Evolutionary conservation across 345 rosid genomes (phyloP).

Genomic region (Gossypium arboreum): DNA sequence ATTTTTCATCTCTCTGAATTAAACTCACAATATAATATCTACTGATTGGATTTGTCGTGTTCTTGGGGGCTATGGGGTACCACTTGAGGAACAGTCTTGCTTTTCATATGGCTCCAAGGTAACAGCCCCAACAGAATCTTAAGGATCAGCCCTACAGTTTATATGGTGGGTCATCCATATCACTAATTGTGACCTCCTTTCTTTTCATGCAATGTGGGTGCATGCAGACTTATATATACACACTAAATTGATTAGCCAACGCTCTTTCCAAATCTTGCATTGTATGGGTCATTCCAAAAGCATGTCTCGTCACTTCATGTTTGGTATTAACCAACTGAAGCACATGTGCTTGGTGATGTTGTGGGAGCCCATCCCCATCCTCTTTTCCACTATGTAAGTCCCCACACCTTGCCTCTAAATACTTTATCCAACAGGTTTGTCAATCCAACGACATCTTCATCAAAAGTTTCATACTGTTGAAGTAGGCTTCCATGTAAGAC

Average conservation of each 20-base stretch:
- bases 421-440: background rate
- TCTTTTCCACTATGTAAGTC: background rate
- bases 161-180: slow-evolving; percentile 32
- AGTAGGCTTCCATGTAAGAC: no score
- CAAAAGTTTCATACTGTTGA: slow-evolving; percentile 5
- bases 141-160: slow-evolving; percentile 43
- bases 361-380: slow-evolving; percentile 23
- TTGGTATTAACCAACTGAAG: slow-evolving; percentile 20
- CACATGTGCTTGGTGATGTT: slow-evolving; percentile 22
- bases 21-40: background rate
- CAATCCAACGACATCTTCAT: slow-evolving; percentile 10
- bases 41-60: slow-evolving; percentile 21
- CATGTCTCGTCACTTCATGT: slow-evolving; percentile 33
- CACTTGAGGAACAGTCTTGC: slow-evolving; percentile 7
- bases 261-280: background rate
- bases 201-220: slow-evolving; percentile 8
- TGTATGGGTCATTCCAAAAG: slow-evolving; percentile 25
- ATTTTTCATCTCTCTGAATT: background rate
- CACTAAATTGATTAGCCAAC: background rate
- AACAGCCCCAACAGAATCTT: slow-evolving; percentile 69
- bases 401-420: background rate
- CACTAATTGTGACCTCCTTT: background rate
- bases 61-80: slow-evolving; percentile 14
- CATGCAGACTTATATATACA: no score
- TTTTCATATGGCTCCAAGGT: slow-evolving; percentile 46